These are phyloP conservation scores for Aspergillus fijiensis DNA, from an alignment of 2,329 filamentous ascomycete species.

Conservation along the genomic window DNA sequence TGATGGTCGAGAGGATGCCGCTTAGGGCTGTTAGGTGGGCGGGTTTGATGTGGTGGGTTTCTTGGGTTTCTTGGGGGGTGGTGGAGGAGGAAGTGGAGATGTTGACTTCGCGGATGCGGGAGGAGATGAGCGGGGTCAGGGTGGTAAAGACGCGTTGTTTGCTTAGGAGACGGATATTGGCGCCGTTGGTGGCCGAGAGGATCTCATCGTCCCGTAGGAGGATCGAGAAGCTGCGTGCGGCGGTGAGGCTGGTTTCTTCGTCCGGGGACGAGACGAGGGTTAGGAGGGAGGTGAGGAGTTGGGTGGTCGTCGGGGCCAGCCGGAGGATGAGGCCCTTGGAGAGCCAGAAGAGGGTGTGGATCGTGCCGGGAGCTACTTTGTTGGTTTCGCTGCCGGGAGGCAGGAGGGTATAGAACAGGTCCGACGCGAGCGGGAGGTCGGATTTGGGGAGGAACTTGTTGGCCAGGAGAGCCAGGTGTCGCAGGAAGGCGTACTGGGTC, in stretches of 20 bases:
- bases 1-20: slow-evolving; percentile 60
- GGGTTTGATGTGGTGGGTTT: slow-evolving; percentile 47
- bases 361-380: slow-evolving; percentile 39
- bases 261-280: slow-evolving; percentile 46
- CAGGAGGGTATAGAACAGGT: slow-evolving; percentile 35
- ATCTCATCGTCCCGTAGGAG: slow-evolving; percentile 62
- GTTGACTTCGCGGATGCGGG: slow-evolving; percentile 50
- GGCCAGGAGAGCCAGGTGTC: slow-evolving; percentile 42
- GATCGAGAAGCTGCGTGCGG: slow-evolving; percentile 59
- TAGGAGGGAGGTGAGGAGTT: slow-evolving; percentile 53
- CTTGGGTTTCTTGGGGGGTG: slow-evolving; percentile 28
- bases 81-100: slow-evolving; percentile 24
- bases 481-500: slow-evolving; percentile 42
- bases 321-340: slow-evolving; percentile 61
- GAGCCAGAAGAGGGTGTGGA: slow-evolving; percentile 60
- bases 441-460: slow-evolving; percentile 44
- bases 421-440: slow-evolving; percentile 31
- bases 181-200: slow-evolving; percentile 60
- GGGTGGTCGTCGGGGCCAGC: slow-evolving; percentile 48
- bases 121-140: slow-evolving; percentile 57
- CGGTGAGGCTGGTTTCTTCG: slow-evolving; percentile 49
- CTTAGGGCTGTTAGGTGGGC: slow-evolving; percentile 65
- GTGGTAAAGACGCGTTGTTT: slow-evolving; percentile 65
- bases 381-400: slow-evolving; percentile 18
- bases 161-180: slow-evolving; percentile 60